phyloP scores from a whole-genome alignment of 441 rosid genomes.

The Populus hybrid region DNA sequence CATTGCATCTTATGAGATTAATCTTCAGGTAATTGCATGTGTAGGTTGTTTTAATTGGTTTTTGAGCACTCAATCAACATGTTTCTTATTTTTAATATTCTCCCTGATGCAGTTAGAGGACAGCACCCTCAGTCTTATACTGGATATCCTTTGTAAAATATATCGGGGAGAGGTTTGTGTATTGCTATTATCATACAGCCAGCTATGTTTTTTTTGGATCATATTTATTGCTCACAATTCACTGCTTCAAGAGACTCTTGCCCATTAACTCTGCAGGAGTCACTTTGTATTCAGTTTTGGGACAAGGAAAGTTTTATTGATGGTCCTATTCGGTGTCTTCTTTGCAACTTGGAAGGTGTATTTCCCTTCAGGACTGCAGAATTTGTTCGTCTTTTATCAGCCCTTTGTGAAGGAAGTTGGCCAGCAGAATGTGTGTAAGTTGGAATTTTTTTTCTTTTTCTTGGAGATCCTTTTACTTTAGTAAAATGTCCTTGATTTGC shows the following conservation, averaged over 20 bases:
- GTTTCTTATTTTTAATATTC: slow-evolving; percentile 18
- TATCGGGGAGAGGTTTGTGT: slow-evolving; percentile 86
- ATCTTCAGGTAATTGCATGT: slow-evolving; percentile 59
- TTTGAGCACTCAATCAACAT: not conserved
- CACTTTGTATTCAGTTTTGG: slow-evolving; percentile 98
- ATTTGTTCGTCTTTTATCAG: slow-evolving; percentile 74
- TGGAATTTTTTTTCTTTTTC: slow-evolving; percentile 2
- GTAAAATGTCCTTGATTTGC: not conserved
- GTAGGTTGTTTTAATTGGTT: slow-evolving; percentile 2
- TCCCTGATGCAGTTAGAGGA: slow-evolving; percentile 62
- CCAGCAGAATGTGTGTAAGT: slow-evolving; percentile 99
- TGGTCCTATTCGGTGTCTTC: slow-evolving; percentile 96
- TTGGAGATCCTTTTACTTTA: slow-evolving; percentile 3
- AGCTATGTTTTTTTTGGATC: slow-evolving; percentile 13
- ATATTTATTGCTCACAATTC: slow-evolving; percentile 13
- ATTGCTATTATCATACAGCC: slow-evolving; percentile 13
- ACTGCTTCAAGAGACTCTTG: slow-evolving; percentile 25
- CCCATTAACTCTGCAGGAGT: slow-evolving; percentile 56
- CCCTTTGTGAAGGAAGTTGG: slow-evolving; percentile 97
- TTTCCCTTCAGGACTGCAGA: slow-evolving; percentile 78
- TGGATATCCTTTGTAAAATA: slow-evolving; percentile 86
- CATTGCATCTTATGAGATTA: slow-evolving; percentile 98
- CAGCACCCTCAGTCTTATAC: slow-evolving; percentile 61
- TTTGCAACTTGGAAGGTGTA: slow-evolving; percentile 83
- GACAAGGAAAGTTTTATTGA: slow-evolving; percentile 88